Evolutionary conservation across 495 filamentous ascomycete genomes (phyloP), one percentile per base, ranked within the genome.

Genomic region (Penicillium cinerascens): DNA sequence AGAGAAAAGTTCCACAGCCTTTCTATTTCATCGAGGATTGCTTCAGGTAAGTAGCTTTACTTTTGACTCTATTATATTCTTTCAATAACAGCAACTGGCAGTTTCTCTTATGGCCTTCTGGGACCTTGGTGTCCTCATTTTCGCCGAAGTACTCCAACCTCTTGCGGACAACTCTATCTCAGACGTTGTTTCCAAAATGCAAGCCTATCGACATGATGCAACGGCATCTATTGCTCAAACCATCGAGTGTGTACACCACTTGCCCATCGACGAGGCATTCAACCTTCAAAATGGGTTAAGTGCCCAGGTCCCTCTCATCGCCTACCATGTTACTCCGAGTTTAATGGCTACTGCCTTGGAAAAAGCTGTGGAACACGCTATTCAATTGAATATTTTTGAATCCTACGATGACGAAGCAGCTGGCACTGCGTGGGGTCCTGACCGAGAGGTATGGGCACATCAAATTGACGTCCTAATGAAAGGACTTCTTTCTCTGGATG

Each of bases 271-370:
- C 6, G 60, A 60, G 15, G 27, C 29, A 0, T 59, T 61, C 36
- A 64, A 64, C 36, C 47, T 64, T 8, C 64, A 54, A 11, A 59
- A 61, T 22, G 60, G 64, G 1, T 23, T 66, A 6, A 18, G 47
- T 6, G 37, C 54, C 4, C 51, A 61, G 20, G 47, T 49, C 16
- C 59, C 59, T 2, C 44, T 61, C n/a, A 55, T 49, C 11, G 59
- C 54, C 11, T 61, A 61, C 25, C 64, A 64, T 42, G 55, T 66
- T 22, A 64, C 60, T 1, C 64, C 64, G 7, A 56, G 52, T 4
- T 25, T 66, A 0, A 52, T 63, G 47, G 48, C 47, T 15, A 44
- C 55, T 1, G 42, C 55, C 3, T 44, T 66, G n/a, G 46, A 58
- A 38, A 61, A 55, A 39, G 58, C 60, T 4, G 49, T 66, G 2